Evolutionary conservation across 306 rosid species (phyloP).

Genomic region (Canavalia gladiata): DNA sequence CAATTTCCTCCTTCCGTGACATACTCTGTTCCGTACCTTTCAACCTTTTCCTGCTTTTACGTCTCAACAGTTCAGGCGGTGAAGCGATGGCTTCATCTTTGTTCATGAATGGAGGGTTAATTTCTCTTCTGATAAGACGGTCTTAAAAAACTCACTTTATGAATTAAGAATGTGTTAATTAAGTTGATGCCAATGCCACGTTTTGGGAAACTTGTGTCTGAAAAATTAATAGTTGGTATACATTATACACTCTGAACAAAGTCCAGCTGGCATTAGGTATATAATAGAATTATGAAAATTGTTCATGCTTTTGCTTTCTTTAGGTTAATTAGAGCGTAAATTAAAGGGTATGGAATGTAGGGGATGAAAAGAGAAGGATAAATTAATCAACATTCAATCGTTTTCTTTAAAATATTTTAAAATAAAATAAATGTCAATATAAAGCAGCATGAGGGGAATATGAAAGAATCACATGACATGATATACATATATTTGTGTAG

Average conservation of each 20-base stretch:
- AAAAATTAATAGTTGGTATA: neutral
- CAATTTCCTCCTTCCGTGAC: neutral
- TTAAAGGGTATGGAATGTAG: neutral
- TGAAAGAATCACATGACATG: neutral
- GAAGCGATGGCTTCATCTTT: neutral
- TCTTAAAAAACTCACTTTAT: neutral
- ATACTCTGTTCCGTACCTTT: neutral
- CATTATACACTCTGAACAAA: neutral
- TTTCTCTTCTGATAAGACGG: slow-evolving; percentile 11
- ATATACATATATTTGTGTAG: neutral
- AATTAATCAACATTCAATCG: neutral
- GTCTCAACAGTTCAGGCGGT: neutral
- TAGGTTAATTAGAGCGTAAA: neutral
- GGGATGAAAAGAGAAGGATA: neutral
- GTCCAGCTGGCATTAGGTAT: slow-evolving; percentile 20
- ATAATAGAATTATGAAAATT: neutral
- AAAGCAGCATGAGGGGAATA: neutral
- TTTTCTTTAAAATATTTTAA: neutral
- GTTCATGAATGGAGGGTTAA: neutral
- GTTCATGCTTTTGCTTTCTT: neutral
- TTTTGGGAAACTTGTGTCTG: neutral
- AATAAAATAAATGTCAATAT: neutral
- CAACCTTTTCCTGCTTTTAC: neutral
- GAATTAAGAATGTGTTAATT: neutral
- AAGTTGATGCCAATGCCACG: neutral